Base-by-base conservation (phyloP, 2,329 filamentous ascomycete species). In the Diplodia scrobiculata region DNA sequence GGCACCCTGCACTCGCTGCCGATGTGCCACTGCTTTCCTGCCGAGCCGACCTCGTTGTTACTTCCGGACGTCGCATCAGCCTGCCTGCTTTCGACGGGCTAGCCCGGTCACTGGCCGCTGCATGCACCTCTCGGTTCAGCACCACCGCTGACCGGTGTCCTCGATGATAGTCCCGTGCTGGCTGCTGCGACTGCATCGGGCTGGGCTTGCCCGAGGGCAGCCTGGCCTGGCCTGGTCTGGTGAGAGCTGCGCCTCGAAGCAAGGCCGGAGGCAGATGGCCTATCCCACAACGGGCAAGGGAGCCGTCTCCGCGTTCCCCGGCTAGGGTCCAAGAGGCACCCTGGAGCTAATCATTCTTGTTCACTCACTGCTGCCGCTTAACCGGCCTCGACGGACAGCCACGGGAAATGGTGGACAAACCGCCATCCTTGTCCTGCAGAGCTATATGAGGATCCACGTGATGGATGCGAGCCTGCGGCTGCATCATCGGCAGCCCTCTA, bases 21-120 rank as follows among this genome's bases (percentile, higher is more conserved):
- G 58, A 60, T n/a, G 55, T 48, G 34, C 34, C 17, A 59, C 54
- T 45, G 27, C 41, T 2, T 14, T 14, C 52, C 55, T 32, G 58
- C 58, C 58, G 58, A 50, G 45, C 58, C 58, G 58, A 38, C 41
- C 58, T 36, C 25, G 27, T 11, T 32, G 55, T 50, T 60, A 48
- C 38, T 14, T 47, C 17, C 58, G 45, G 45, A 17, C 58, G 58
- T 50, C 58, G 58, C 45, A 51, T 47, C 55, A 32, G 38, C 19
- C 25, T 25, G 29, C 29, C 29, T 32, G 29, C 32, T 4, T 19
- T 45, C 19, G 7, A 19, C 19, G 21, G 25, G 25, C 3, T 25
- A 25, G 25, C 25, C 25, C 25, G 6, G 53, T 25, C 53, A 27
- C 32, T 54, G 52, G 32, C 13, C 27, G 38, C 54, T 38, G 13